Conservation (phyloP, 495 filamentous ascomycete species). For the Aspergillus biplanus region DNA sequence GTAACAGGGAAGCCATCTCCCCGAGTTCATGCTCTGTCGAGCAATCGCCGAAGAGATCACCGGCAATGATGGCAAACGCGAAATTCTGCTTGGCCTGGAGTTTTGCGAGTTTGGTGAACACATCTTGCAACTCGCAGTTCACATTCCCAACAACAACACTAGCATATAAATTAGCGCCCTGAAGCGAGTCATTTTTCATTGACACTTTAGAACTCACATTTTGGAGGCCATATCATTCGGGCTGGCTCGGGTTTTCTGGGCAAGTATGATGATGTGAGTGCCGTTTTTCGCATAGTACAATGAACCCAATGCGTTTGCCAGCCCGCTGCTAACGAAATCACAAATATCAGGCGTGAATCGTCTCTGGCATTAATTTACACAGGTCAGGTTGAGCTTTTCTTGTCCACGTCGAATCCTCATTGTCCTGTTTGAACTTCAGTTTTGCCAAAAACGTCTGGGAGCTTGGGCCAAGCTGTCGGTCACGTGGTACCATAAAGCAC, state of each 20-base stretch:
- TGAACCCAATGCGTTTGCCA: background rate
- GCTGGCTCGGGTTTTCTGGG: conserved; percentile 1
- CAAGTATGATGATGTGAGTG: conserved; percentile 18
- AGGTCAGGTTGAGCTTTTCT: background rate
- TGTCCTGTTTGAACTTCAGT: conserved; percentile 7
- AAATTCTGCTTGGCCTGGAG: conserved; percentile 86
- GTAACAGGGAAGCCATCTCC: conserved; percentile 65
- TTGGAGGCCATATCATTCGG: conserved; percentile 56
- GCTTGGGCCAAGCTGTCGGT: conserved; percentile 30
- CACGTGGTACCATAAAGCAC: conserved; percentile 37
- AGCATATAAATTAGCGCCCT: background rate
- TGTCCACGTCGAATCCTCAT: background rate
- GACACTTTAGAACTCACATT: conserved; percentile 58
- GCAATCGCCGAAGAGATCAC: conserved; percentile 72
- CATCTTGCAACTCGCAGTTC: conserved; percentile 69
- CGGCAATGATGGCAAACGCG: conserved; percentile 78
- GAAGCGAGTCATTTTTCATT: background rate
- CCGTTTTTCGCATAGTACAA: conserved; percentile 12
- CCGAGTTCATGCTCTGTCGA: conserved; percentile 54
- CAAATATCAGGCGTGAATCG: background rate
- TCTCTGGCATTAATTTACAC: background rate
- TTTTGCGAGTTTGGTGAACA: conserved; percentile 76
- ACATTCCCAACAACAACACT: conserved; percentile 83
- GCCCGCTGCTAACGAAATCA: background rate
- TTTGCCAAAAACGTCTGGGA: conserved; percentile 19